phyloP scores from a whole-genome alignment of 768 basidiomycete genomes.

The Tephrocybe sp. region DNA sequence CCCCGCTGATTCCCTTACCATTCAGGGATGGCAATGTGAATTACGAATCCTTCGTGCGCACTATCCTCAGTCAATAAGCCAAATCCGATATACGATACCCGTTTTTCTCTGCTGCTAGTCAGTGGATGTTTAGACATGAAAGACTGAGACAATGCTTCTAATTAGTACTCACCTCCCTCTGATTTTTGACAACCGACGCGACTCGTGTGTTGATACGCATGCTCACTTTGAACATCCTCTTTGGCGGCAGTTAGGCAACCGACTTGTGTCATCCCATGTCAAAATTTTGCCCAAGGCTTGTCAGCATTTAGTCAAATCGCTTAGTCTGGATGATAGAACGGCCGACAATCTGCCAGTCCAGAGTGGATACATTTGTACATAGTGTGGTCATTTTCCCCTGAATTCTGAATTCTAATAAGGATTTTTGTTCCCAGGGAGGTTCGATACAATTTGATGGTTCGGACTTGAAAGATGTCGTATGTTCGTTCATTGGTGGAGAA shows the following conservation, averaged over 20 bases:
- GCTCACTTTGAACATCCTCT: not conserved
- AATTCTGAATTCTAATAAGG: no score
- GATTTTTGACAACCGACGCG: not conserved
- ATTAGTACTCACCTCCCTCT: not conserved
- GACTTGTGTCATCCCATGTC: no score
- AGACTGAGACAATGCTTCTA: not conserved
- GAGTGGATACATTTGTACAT: no score
- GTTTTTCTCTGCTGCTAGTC: conserved; percentile 1
- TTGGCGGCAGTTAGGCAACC: not conserved
- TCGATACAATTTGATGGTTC: no score
- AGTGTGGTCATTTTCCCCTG: no score
- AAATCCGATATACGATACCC: not conserved
- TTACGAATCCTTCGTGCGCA: conserved; percentile 95
- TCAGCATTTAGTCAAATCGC: not conserved
- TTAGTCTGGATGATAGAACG: no score
- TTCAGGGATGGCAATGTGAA: conserved; percentile 93
- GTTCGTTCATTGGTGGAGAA: no score
- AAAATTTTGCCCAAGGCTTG: not conserved
- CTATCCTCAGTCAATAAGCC: conserved; percentile 83
- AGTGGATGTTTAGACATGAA: not conserved
- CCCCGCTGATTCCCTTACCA: conserved; percentile 2
- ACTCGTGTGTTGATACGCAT: not conserved
- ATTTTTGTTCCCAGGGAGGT: no score
- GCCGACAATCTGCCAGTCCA: no score
- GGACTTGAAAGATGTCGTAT: no score